Evolutionary conservation across 2,329 filamentous ascomycete species (phyloP), one percentile per base, ranked within the genome.

Genomic region (Aspergillus novoparasiticus): DNA sequence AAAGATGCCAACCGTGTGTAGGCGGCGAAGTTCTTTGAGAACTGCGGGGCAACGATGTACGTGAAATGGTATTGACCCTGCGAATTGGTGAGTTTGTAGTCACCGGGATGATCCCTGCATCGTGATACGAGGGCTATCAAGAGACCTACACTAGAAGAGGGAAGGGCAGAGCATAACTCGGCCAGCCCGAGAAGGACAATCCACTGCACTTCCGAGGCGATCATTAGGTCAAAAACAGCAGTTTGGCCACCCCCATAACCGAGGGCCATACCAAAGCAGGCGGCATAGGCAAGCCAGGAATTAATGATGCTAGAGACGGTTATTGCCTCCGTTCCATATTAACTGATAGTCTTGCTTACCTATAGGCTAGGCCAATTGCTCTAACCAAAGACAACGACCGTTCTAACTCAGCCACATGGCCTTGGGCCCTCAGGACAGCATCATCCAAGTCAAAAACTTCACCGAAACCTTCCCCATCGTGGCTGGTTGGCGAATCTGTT

Each of bases 1-100:
- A 56, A 73, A 66, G 48, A 65, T 65, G 5, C 72, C 72, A 6
- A 73, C 63, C 6, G 62, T 53, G 62, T 53, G 43, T 70, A 74
- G 12, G 72, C 71, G 11, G 68, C 67, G 50, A 74, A 73, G 11
- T 63, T 67, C 51, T 66, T 72, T 21, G 61, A 58, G 11, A 55
- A 48, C 10, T 61, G 59, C 0, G 72, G 72, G 0, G 72, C 66
- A 30, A 75, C 48, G 23, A 74, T 71, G 41, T 70, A 75, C 11
- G 67, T 68, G 57, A 72, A 74, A 60, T 75, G 72, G 50, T 75
- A 74, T 64, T 74, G 71, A 16, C 73, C 72, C 71, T 73, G 21
- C 3, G 43, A 11, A 1, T 21, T 21, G n/a, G 10, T 34, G 26
- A 26, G 21, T 48, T 8, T 23, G 23, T 23, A 1, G 45, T 48